Evolutionary conservation across 78 protist species (phyloP).

Genomic region (Protostelium mycophagum): DNA sequence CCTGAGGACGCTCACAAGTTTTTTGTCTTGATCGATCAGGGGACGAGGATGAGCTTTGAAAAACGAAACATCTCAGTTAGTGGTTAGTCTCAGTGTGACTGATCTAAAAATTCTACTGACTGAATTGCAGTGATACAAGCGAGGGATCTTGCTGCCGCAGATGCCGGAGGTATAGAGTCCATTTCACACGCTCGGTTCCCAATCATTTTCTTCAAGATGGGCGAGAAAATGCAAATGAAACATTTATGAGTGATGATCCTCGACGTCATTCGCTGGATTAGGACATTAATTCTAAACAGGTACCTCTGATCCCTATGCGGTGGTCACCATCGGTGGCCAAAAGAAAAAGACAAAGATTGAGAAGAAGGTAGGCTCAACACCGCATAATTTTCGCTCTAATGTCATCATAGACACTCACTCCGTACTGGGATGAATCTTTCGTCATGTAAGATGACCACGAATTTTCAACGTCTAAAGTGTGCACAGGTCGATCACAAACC

Average conservation of each 20-base stretch:
- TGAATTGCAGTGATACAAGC: background rate
- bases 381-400: background rate
- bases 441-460: background rate
- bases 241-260: background rate
- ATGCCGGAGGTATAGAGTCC: background rate
- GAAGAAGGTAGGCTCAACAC: background rate
- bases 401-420: background rate
- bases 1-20: no score
- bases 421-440: background rate
- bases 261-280: no score
- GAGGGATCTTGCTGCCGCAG: background rate
- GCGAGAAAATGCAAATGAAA: background rate
- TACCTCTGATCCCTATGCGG: background rate
- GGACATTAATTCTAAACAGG: background rate
- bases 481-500: background rate
- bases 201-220: no score
- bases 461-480: background rate
- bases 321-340: background rate
- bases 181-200: no score
- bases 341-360: background rate
- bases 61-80: no score
- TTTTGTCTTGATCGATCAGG: no score
- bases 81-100: no score
- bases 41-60: no score
- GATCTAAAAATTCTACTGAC: no score